These are phyloP conservation scores for Silene noctiflora DNA, from an alignment of 179 eudicot genomes.

Conservation along the genomic window DNA sequence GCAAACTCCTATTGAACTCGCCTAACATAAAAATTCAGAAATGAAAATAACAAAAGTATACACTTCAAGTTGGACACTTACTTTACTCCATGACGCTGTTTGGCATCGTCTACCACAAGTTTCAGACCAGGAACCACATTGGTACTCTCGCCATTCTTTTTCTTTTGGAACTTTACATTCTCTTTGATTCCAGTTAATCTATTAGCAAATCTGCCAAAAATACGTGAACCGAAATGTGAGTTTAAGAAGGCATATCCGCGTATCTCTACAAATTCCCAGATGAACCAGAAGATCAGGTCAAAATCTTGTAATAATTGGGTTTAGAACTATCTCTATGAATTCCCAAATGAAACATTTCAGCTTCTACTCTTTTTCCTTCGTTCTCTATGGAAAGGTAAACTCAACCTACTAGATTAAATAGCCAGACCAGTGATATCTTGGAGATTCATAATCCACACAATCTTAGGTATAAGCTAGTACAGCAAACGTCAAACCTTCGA, in stretches of 20 bases:
- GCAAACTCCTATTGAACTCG: neutral
- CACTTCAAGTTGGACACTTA: slow-evolving; percentile 30
- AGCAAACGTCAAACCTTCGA: neutral
- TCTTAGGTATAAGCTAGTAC: neutral
- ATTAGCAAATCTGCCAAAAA: slow-evolving; percentile 68
- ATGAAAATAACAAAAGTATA: neutral
- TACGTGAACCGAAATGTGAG: neutral
- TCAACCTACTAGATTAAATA: neutral
- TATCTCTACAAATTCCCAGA: neutral
- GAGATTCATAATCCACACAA: neutral
- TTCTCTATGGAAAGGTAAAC: neutral
- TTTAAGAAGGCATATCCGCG: neutral
- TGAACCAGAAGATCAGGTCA: neutral
- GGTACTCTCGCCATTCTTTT: slow-evolving; percentile 42
- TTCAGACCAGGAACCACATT: slow-evolving; percentile 65
- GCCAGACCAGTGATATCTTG: neutral
- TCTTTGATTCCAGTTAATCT: slow-evolving; percentile 88
- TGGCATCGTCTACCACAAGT: slow-evolving; percentile 68
- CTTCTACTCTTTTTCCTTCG: neutral
- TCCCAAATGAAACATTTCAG: neutral
- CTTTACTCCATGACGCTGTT: slow-evolving; percentile 70
- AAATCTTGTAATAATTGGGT: neutral
- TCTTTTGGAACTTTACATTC: slow-evolving; percentile 75
- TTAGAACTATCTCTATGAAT: slow-evolving; percentile 1
- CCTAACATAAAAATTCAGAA: neutral